Evolutionary conservation across 257 asterid genomes (phyloP).

Genomic region (Ballota nigra): DNA sequence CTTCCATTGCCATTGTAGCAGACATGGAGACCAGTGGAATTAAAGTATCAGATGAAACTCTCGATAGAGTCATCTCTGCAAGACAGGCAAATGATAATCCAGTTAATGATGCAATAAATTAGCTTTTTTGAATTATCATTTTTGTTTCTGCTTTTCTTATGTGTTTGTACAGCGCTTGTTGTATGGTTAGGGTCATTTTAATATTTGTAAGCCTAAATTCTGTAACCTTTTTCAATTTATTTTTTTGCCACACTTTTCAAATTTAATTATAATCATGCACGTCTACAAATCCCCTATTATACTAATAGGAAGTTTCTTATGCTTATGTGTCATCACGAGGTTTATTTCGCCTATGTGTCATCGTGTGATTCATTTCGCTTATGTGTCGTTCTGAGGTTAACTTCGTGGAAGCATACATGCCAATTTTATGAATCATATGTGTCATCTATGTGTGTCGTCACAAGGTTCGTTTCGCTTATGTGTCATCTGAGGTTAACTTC

Average conservation of each 20-base stretch:
- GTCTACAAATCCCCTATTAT: too few relatives aligned
- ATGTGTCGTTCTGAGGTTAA: too few relatives aligned
- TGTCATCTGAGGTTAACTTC: too few relatives aligned
- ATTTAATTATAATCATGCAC: neutral
- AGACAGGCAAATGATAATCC: conserved; percentile 54
- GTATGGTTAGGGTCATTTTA: neutral
- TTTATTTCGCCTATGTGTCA: too few relatives aligned
- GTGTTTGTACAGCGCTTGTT: conserved; percentile 27
- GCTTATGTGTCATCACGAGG: too few relatives aligned
- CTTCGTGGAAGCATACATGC: too few relatives aligned
- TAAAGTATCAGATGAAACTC: conserved; percentile 82
- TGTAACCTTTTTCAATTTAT: neutral
- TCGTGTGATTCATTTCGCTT: too few relatives aligned
- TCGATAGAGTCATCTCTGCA: conserved; percentile 83
- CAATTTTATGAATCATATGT: too few relatives aligned
- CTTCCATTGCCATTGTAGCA: conserved; percentile 87
- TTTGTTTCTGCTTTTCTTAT: neutral
- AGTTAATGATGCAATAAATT: conserved; percentile 32
- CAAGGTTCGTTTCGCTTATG: too few relatives aligned
- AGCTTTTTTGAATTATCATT: conserved; percentile 7
- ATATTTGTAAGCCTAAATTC: neutral
- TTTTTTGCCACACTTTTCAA: neutral
- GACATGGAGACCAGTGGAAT: conserved; percentile 92
- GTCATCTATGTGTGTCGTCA: too few relatives aligned
- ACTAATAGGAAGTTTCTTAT: too few relatives aligned